A percentile compares a stretch with the other conserved stretches of the same genome.
These are phyloP conservation scores for Collybia mongolica DNA, from an alignment of 768 basidiomycete genomes.

Conservation along the genomic window DNA sequence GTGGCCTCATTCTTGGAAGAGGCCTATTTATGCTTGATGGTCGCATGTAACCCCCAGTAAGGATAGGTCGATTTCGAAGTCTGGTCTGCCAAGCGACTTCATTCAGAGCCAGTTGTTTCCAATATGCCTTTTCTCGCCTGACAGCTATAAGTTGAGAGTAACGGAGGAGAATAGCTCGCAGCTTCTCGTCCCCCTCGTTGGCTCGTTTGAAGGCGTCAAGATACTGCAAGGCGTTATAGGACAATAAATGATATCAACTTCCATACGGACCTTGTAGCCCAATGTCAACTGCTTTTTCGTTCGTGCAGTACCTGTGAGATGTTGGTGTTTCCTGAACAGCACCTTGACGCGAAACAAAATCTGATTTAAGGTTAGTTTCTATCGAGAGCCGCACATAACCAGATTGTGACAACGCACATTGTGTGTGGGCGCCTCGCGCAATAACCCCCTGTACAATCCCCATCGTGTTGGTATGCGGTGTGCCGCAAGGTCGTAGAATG, in stretches of 20 bases:
- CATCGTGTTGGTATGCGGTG: conserved; percentile 80
- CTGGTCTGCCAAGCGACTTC: conserved; percentile 54
- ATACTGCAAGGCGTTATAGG: conserved; percentile 40
- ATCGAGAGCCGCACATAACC: background rate
- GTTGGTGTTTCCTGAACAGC: conserved; percentile 51
- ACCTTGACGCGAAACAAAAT: conserved; percentile 53
- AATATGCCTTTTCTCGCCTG: conserved; percentile 47
- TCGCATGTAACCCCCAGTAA: conserved; percentile 72
- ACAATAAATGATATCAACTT: background rate
- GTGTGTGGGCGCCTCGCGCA: conserved; percentile 52
- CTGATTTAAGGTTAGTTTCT: conserved; percentile 31
- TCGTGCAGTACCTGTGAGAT: conserved; percentile 50
- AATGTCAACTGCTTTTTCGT: conserved; percentile 46
- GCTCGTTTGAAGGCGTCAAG: conserved; percentile 57
- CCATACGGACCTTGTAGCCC: conserved; percentile 54
- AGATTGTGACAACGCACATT: conserved; percentile 41
- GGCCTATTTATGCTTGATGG: conserved; percentile 65
- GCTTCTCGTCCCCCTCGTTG: conserved; percentile 47
- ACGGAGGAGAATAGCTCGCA: conserved; percentile 45
- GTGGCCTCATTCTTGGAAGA: conserved; percentile 77
- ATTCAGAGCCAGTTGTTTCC: conserved; percentile 43
- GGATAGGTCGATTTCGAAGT: conserved; percentile 58
- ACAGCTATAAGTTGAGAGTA: conserved; percentile 58
- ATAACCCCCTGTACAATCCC: conserved; percentile 70
- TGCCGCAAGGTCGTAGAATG: conserved; percentile 67